phyloP scores from a whole-genome alignment of 352 stramenopile genomes.

The Hyaloperonospora brassicae region DNA sequence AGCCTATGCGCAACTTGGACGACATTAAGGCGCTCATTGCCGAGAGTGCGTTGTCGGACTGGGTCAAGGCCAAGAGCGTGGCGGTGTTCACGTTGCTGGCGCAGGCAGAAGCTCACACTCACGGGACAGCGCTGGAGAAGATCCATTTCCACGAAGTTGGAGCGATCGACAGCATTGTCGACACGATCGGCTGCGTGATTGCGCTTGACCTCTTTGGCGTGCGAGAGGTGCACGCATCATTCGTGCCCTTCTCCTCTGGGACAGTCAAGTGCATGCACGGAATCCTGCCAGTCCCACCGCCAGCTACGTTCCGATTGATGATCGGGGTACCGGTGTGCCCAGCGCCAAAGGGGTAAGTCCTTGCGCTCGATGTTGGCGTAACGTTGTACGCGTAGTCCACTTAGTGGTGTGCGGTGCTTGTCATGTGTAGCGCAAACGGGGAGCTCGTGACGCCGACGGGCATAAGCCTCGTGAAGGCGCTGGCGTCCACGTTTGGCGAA shows the following conservation, averaged over 20 bases:
- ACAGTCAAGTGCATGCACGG: constrained; percentile 93
- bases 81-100: constrained; percentile 88
- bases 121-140: constrained; percentile 86
- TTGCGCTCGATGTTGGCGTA: background rate
- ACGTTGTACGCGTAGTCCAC: background rate
- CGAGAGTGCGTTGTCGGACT: constrained; percentile 71
- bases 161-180: constrained; percentile 94
- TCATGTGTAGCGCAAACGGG: constrained; percentile 46
- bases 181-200: constrained; percentile 92
- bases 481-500: constrained; percentile 68
- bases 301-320: constrained; percentile 92
- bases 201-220: constrained; percentile 90
- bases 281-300: constrained; percentile 91
- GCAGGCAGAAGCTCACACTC: constrained; percentile 89
- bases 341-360: constrained; percentile 67
- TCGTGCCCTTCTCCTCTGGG: constrained; percentile 87
- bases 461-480: constrained; percentile 89
- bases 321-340: constrained; percentile 89
- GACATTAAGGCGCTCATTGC: constrained; percentile 86
- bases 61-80: constrained; percentile 86
- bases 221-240: constrained; percentile 76
- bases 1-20: constrained; percentile 87
- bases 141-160: constrained; percentile 98
- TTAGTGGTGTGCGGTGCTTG: background rate
- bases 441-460: constrained; percentile 96